A percentile compares a stretch with the other conserved stretches of the same genome.
These are phyloP conservation scores for Daldinia eschscholtzii DNA, from an alignment of 2,329 filamentous ascomycete genomes.

Conservation along the genomic window DNA sequence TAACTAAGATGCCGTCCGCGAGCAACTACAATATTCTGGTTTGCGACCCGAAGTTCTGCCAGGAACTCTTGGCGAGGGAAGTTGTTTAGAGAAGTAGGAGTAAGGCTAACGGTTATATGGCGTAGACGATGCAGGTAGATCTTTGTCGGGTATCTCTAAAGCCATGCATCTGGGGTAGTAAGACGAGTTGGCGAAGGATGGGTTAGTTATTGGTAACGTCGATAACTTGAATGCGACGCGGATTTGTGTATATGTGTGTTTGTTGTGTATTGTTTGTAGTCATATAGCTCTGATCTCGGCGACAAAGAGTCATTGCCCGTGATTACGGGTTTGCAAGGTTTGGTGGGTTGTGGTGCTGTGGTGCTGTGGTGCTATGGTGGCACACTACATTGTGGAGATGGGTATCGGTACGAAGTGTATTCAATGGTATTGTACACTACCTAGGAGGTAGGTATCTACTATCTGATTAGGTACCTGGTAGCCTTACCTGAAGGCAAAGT, in stretches of 20 bases:
- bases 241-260: conserved; percentile 1
- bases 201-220: conserved; percentile 4
- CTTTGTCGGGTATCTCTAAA: conserved; percentile 9
- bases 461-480: too few species aligned
- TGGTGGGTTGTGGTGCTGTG: neutral
- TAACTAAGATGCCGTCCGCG: neutral
- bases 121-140: conserved; percentile 28
- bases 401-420: neutral
- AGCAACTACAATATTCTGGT: conserved; percentile 15
- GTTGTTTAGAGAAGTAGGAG: neutral
- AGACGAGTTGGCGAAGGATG: conserved; percentile 5
- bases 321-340: conserved; percentile 16
- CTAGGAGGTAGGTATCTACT: too few species aligned
- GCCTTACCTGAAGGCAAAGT: neutral
- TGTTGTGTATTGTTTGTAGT: neutral
- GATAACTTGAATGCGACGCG: conserved; percentile 23
- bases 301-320: conserved; percentile 28
- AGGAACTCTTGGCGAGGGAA: neutral
- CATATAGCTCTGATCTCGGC: conserved; percentile 17
- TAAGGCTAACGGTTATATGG: conserved; percentile 32
- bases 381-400: conserved; percentile 5
- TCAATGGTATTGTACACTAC: neutral
- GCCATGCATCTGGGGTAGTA: conserved; percentile 41
- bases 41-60: conserved; percentile 10
- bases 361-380: conserved; percentile 6